phyloP scores from a whole-genome alignment of 2,329 filamentous ascomycete genomes.

The Chrysosporium queenslandicum region DNA sequence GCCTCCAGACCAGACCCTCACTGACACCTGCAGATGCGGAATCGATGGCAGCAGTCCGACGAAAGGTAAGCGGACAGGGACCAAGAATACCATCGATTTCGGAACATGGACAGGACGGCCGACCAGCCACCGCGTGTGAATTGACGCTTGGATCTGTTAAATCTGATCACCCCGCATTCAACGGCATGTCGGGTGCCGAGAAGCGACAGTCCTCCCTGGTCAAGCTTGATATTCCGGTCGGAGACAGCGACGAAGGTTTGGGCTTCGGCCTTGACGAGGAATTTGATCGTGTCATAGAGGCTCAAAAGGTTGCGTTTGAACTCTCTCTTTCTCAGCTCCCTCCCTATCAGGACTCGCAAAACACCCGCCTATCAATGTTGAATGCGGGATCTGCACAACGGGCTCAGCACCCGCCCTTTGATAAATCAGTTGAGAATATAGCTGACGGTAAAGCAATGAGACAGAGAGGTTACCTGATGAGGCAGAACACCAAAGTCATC shows the following conservation, averaged over 20 bases:
- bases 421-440: slow-evolving; percentile 27
- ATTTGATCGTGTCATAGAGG: slow-evolving; percentile 89
- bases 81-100: slow-evolving; percentile 21
- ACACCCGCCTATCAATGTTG: not conserved
- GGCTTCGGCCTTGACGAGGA: slow-evolving; percentile 82
- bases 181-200: slow-evolving; percentile 3
- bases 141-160: not conserved
- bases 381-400: not conserved
- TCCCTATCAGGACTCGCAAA: slow-evolving; percentile 8
- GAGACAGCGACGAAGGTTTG: slow-evolving; percentile 55
- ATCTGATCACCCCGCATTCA: not conserved
- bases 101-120: not conserved
- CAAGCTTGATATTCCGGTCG: slow-evolving; percentile 70
- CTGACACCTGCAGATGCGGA: slow-evolving; percentile 74
- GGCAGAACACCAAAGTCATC: slow-evolving; percentile 95
- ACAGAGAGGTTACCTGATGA: slow-evolving; percentile 98
- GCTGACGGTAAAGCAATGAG: slow-evolving; percentile 54
- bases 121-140: not conserved
- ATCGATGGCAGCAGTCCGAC: slow-evolving; percentile 75
- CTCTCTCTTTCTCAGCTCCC: slow-evolving; percentile 35
- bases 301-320: slow-evolving; percentile 77
- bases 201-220: slow-evolving; percentile 64
- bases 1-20: slow-evolving; percentile 79
- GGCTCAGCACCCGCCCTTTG: slow-evolving; percentile 25
- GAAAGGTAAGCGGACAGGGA: slow-evolving; percentile 70